Percentiles rank a stretch among this genome's conserved stretches.
These are phyloP conservation scores for Hypoxylon lienhwacheense DNA, from an alignment of 495 filamentous ascomycete species.

Conservation along the genomic window DNA sequence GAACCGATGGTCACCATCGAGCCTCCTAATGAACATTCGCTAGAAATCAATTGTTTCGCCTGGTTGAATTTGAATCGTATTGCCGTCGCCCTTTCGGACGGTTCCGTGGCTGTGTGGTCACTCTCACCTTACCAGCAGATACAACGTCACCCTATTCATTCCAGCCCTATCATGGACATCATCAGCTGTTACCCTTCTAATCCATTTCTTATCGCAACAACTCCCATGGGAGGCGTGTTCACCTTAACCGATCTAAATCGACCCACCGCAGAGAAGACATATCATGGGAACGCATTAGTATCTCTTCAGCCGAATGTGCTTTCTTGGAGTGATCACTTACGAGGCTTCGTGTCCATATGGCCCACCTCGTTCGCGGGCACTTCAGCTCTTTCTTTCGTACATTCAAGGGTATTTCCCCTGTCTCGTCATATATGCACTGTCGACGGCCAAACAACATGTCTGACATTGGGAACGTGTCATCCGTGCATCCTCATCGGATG, in stretches of 20 bases:
- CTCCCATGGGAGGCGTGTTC: constrained; percentile 50
- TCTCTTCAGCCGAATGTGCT: constrained; percentile 52
- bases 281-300: constrained; percentile 47
- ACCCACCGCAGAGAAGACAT: constrained; percentile 50
- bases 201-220: constrained; percentile 48
- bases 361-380: constrained; percentile 49
- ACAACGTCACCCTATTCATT: constrained; percentile 46
- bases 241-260: constrained; percentile 50
- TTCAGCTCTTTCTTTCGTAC: constrained; percentile 50
- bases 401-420: constrained; percentile 49
- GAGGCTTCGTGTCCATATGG: constrained; percentile 50
- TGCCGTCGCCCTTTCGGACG: constrained; percentile 50
- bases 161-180: constrained; percentile 50
- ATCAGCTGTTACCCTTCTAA: constrained; percentile 51
- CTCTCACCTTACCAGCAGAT: constrained; percentile 44
- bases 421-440: constrained; percentile 51
- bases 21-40: constrained; percentile 44
- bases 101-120: constrained; percentile 54
- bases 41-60: constrained; percentile 50
- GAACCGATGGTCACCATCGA: constrained; percentile 46
- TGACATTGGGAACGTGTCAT: constrained; percentile 48
- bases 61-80: constrained; percentile 54
- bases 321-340: constrained; percentile 49
- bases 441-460: constrained; percentile 46
- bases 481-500: constrained; percentile 49